Evolutionary conservation across 129 eudicot species (phyloP), one percentile per base, ranked within the genome.

Genomic region (Escallonia herrerae): DNA sequence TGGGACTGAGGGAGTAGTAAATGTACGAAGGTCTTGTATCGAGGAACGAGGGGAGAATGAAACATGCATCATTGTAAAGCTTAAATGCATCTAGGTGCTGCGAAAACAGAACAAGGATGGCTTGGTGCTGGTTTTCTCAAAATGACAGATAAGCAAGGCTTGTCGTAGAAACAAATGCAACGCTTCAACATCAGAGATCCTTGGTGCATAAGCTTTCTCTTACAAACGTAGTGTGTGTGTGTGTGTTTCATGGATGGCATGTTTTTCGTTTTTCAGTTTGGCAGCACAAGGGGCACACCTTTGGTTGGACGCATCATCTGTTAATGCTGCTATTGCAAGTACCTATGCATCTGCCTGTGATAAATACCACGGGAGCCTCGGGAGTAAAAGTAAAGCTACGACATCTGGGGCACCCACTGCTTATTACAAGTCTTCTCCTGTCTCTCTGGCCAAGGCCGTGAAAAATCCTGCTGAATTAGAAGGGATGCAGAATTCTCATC

Each of bases 401-500:
- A 59, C 73, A 41, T 67, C 79, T 47, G 66, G 83, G 8, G 91
- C 82, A 44, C 95, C 97, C n/a, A 44, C 79, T 64, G 78, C 72
- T 10, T 70, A 83, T 53, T 77, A 70, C 64, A 79, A 68, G 81
- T 78, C 76, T 78, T 91, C 97, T 58, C 96, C 98, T 2, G 62
- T 93, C 52, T 77, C 96, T 45, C 51, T 93, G 53, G 82, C 85
- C 13, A 93, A 93, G 79, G 96, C 98, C 38, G 79, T 93, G 49
- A 93, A 93, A 83, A 93, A 93, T 71, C 73, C 65, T 60, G 89
- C 91, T 33, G 98, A 93, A 71, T 48, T 89, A 50, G 76, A 86
- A 71, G 98, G 98, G 66, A 93, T 93, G 98, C 75, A 76, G 47
- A 80, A 82, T 73, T 79, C 83, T 80, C 98, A 93, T 78, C 69